Conservation (phyloP, 331 rosid genomes). For the Acacia concinna region DNA sequence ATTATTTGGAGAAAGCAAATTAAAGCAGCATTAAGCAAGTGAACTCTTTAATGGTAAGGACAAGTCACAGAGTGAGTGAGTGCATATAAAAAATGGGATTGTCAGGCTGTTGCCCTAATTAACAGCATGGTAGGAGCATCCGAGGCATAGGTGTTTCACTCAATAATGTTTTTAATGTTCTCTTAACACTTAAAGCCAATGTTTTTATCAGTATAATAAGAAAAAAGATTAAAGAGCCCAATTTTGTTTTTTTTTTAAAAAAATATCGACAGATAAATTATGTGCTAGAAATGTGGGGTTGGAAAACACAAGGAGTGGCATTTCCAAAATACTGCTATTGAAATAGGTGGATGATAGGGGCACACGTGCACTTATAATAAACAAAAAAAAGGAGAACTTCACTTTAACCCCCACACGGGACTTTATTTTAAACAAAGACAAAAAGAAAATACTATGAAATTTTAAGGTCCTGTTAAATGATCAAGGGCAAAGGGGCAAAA, state of each 20-base stretch:
- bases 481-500: too few relatives aligned
- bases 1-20: background rate
- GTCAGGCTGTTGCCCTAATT: constrained; percentile 24
- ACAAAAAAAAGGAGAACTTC: constrained; percentile 26
- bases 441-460: too few relatives aligned
- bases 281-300: background rate
- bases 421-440: background rate
- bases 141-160: constrained; percentile 36
- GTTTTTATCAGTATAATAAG: background rate
- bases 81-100: background rate
- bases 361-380: constrained; percentile 49
- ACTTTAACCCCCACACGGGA: background rate
- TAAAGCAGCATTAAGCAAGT: background rate
- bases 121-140: constrained; percentile 50
- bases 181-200: background rate
- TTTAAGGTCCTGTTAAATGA: too few relatives aligned
- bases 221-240: background rate
- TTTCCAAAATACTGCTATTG: constrained; percentile 14
- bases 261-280: background rate
- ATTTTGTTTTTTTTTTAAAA: background rate
- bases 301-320: background rate
- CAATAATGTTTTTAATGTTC: constrained; percentile 1
- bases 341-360: background rate
- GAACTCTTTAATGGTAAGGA: constrained; percentile 1
- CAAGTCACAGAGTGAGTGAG: constrained; percentile 49